Evolutionary conservation across 768 basidiomycete genomes (phyloP), one percentile per base, ranked within the genome.

Genomic region (Tephrocybe sp.): DNA sequence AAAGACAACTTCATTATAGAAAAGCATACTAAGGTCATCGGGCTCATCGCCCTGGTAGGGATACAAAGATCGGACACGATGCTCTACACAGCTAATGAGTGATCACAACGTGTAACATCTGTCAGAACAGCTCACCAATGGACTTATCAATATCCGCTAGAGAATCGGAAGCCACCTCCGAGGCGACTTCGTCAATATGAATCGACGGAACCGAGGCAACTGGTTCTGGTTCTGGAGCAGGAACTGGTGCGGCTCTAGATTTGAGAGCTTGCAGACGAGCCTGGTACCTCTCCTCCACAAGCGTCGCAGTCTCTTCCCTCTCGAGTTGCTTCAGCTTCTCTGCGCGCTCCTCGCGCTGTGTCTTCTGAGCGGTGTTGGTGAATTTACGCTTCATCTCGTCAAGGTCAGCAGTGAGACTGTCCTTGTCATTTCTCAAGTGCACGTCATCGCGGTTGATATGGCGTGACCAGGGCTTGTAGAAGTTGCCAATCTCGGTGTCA

Each of bases 391-490:
- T 93, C 76, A 96, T 84, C 58, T 93, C 91, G n/a, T 77, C 77
- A 13, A 98, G 68, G 60, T 96, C 94, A 11, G 81, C 75, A 1
- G 78, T 58, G 3, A 82, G 75, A 40, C 72, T 74, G 45, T 83
- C 78, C 41, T 82, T 82, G 44, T 95, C 89, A 13, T 77, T 79
- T 3, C 86, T 76, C 3, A 83, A 82, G 57, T 92, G 82, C 30
- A 99, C 82, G 13, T 87, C 75, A 51, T 82, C 81, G 3, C 97
- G 84, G 63, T 98, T 89, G 38, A 99, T 70, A 63, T 97, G 94
- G 1, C 97, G 81, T 9, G 80, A 80, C 8, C 81, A 79, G 2
- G 92, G 83, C 61, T 88, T 85, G 73, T 98, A 98, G 45, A 86
- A 82, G 2, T 80, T 77, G 36, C 79, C 75, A 1, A 78, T 69